Percentiles rank a stretch among this genome's conserved stretches.
Evolutionary conservation across 139 green algal genomes (phyloP).

Genomic region (Dunaliella primolecta): DNA sequence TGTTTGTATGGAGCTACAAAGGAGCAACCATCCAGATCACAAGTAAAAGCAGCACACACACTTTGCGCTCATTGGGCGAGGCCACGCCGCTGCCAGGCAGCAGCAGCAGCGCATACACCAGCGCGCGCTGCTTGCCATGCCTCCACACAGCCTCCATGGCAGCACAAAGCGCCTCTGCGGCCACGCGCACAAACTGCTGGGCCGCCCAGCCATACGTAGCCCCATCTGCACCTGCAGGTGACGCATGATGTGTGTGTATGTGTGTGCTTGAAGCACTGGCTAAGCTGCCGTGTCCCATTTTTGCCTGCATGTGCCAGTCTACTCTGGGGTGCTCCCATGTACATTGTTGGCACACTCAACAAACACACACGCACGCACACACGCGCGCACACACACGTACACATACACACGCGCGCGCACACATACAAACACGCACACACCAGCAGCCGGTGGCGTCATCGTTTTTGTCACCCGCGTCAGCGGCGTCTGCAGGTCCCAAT

Average conservation of each 20-base stretch:
- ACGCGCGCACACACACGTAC: neutral
- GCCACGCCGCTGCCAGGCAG: conserved; percentile 18
- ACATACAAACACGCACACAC: conserved; percentile 13
- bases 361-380: neutral
- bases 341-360: too few species aligned
- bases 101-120: conserved; percentile 31
- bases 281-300: too few species aligned
- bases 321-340: too few species aligned
- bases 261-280: too few species aligned
- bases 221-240: conserved; percentile 12
- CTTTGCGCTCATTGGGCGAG: neutral
- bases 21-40: too few species aligned
- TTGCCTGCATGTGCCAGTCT: neutral
- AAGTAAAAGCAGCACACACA: too few species aligned
- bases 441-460: neutral
- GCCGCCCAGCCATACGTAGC: conserved; percentile 1
- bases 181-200: conserved; percentile 21
- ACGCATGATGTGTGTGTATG: too few species aligned
- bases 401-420: neutral
- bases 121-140: neutral
- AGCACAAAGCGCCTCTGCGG: conserved; percentile 20
- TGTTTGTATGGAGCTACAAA: too few species aligned
- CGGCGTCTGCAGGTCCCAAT: conserved; percentile 24
- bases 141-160: conserved; percentile 16
- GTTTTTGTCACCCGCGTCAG: conserved; percentile 7